Percentiles rank a stretch among this genome's conserved stretches.
Evolutionary conservation across 768 basidiomycete genomes (phyloP).

Genomic region (Boletus barrowsii): DNA sequence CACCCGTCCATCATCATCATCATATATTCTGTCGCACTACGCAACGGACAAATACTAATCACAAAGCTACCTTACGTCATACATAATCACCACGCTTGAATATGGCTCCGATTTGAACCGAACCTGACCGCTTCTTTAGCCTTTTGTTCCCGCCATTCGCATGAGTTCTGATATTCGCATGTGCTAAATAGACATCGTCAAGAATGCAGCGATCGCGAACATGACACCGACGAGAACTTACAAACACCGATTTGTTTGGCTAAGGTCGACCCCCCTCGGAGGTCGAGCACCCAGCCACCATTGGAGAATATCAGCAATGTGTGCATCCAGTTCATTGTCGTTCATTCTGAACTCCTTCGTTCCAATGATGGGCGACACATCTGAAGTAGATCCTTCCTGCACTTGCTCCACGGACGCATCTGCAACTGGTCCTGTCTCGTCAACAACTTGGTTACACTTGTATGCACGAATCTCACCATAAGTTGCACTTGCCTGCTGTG

Average conservation of each 20-base stretch:
- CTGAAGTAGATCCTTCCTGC: neutral
- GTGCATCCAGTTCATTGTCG: slow-evolving; percentile 45
- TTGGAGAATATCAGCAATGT: slow-evolving; percentile 52
- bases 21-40: neutral
- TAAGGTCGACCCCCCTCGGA: slow-evolving; percentile 65
- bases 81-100: neutral
- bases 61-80: slow-evolving; percentile 10
- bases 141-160: slow-evolving; percentile 70
- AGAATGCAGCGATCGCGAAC: neutral
- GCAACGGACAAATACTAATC: neutral
- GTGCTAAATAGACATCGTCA: slow-evolving; percentile 37
- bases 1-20: slow-evolving; percentile 39
- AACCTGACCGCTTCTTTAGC: slow-evolving; percentile 37
- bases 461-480: slow-evolving; percentile 8
- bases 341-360: slow-evolving; percentile 57
- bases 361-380: slow-evolving; percentile 55
- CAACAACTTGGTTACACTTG: neutral
- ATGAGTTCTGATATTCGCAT: slow-evolving; percentile 72
- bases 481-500: neutral
- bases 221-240: slow-evolving; percentile 36
- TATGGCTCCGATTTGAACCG: neutral
- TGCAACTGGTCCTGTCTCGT: neutral
- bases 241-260: slow-evolving; percentile 62
- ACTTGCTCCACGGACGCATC: neutral
- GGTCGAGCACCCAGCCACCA: slow-evolving; percentile 77